Evolutionary conservation across 257 asterid genomes (phyloP).

Genomic region (Catharanthus roseus): DNA sequence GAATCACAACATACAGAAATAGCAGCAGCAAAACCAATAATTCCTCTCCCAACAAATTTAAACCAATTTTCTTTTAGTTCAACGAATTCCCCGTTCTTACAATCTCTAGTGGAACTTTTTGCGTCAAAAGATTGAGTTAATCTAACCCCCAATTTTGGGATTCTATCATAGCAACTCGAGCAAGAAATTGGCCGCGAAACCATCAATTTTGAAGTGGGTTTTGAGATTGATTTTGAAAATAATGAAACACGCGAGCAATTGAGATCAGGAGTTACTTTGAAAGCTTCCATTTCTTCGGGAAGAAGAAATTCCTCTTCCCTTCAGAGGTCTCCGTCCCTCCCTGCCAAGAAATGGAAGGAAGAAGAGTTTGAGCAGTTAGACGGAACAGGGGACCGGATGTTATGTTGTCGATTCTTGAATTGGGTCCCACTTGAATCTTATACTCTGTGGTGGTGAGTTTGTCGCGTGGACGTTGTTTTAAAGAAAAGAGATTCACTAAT

Average conservation of each 20-base stretch:
- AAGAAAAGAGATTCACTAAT: slow-evolving; percentile 11
- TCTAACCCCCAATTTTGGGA: slow-evolving; percentile 22
- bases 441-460: slow-evolving; percentile 46
- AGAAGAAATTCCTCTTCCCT: background rate
- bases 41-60: slow-evolving; percentile 48
- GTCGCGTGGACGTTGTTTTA: slow-evolving; percentile 48
- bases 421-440: slow-evolving; percentile 47
- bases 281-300: slow-evolving; percentile 48
- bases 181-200: slow-evolving; percentile 27
- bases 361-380: background rate
- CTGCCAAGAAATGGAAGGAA: background rate
- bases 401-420: background rate
- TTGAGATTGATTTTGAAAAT: slow-evolving; percentile 34
- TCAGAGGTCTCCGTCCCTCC: background rate
- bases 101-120: slow-evolving; percentile 15
- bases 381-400: background rate
- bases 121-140: slow-evolving; percentile 20
- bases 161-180: slow-evolving; percentile 18
- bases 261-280: slow-evolving; percentile 44
- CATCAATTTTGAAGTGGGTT: slow-evolving; percentile 35
- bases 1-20: slow-evolving; percentile 43
- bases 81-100: slow-evolving; percentile 9
- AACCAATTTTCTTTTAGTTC: slow-evolving; percentile 34
- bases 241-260: slow-evolving; percentile 26
- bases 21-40: slow-evolving; percentile 71